A percentile compares a stretch with the other conserved stretches of the same genome.
phyloP scores from a whole-genome alignment of 2,329 filamentous ascomycete genomes.

The Penicillium sclerotiorum region DNA sequence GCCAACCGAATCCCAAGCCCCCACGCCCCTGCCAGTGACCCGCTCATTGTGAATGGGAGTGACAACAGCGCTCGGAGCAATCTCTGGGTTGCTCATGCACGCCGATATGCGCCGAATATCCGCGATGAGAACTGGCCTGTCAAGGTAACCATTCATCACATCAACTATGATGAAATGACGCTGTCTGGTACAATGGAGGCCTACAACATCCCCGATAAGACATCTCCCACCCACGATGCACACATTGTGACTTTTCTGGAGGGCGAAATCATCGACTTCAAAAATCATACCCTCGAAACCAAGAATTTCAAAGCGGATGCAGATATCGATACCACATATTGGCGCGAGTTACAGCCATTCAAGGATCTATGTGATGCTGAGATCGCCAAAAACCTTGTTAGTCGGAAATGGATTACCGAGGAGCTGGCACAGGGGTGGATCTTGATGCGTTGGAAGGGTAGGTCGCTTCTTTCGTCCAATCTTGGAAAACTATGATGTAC shows the following conservation, averaged over 20 bases:
- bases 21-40: slow-evolving; percentile 31
- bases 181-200: slow-evolving; percentile 71
- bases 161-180: slow-evolving; percentile 64
- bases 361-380: slow-evolving; percentile 48
- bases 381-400: slow-evolving; percentile 48
- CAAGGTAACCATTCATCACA: slow-evolving; percentile 65
- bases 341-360: slow-evolving; percentile 53
- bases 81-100: slow-evolving; percentile 41
- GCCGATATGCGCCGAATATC: slow-evolving; percentile 38
- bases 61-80: slow-evolving; percentile 34
- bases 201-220: slow-evolving; percentile 64
- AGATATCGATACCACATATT: slow-evolving; percentile 52
- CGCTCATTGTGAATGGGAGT: slow-evolving; percentile 39
- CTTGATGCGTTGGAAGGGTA: slow-evolving; percentile 56
- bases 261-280: slow-evolving; percentile 70
- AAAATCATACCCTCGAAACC: slow-evolving; percentile 50
- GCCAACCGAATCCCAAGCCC: slow-evolving; percentile 32
- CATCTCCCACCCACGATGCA: slow-evolving; percentile 43
- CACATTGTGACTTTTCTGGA: slow-evolving; percentile 68
- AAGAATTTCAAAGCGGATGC: slow-evolving; percentile 50
- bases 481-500: not conserved
- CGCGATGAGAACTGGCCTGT: slow-evolving; percentile 67
- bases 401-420: slow-evolving; percentile 48
- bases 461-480: slow-evolving; percentile 9
- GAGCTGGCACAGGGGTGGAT: slow-evolving; percentile 49